Evolutionary conservation across 2,329 filamentous ascomycete genomes (phyloP), one percentile per base, ranked within the genome.

Genomic region (Lasiodiplodia sp.): DNA sequence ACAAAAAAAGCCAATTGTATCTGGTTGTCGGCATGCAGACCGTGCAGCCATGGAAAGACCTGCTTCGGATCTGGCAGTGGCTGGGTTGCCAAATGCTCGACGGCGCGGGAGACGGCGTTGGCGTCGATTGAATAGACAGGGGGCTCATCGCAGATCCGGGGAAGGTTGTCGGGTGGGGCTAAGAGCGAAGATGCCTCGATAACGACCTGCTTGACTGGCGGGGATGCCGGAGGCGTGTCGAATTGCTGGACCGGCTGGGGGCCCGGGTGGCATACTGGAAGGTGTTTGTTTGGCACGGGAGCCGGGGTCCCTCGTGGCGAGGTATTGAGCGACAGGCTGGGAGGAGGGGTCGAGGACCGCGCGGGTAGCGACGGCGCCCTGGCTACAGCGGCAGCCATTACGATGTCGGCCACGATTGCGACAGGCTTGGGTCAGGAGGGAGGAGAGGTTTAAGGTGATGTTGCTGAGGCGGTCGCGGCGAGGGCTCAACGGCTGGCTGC

Each of bases 31-130:
- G 92, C 90, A 75, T 98, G 94, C 51, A 98, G 83, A 28, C 96
- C 96, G 81, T 99, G 96, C 28, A 97, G 85, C 96, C 96, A 99
- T 2, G 96, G 96, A 75, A 98, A 99, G 70, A 98, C 92, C 70
- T 89, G 86, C n/a, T 91, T 88, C 0, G 96, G 89, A 68, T 95
- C 89, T 7, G 96, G 95, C 28, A 98, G 84, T 1, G 94, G 91
- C 75, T 97, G 93, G 2, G 89, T 87, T 3, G 95, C 88, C 69
- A 89, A 83, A 74, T 94, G 88, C 71, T 96, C 89, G 40, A 98
- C 77, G 0, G 95, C 93, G 56, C 88, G 85, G 12, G 89, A 88
- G 53, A 97, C 85, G 34, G 87, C 87, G 51, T 84, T 82, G 37
- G 91, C 88, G 75, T 89, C 87, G 73, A 98, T 89, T 53, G 90